These are phyloP conservation scores for Micractinium sp. DNA, from an alignment of 139 green algal species.

Conservation along the genomic window DNA sequence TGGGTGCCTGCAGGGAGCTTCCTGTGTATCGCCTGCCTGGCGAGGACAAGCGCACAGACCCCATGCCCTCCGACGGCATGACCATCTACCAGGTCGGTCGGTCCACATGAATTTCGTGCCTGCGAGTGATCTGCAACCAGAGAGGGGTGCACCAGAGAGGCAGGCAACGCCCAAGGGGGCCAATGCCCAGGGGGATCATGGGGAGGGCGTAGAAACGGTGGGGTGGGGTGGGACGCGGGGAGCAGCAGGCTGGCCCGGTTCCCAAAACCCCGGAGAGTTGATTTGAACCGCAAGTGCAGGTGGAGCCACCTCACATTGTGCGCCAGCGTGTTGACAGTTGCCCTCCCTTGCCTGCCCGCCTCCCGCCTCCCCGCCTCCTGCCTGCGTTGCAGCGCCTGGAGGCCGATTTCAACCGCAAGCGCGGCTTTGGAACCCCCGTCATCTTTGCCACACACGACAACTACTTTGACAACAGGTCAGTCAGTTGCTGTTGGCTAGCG, in stretches of 20 bases:
- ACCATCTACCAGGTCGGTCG: background rate
- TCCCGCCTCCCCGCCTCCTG: background rate
- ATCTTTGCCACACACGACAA: background rate
- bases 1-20: background rate
- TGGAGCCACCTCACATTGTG: no score
- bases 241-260: no score
- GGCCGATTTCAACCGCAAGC: background rate
- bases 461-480: background rate
- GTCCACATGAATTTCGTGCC: no score
- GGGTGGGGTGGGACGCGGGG: no score
- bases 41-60: slow-evolving; percentile 9
- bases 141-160: no score
- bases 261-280: no score
- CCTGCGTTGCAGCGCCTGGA: background rate
- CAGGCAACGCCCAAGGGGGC: no score
- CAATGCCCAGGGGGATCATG: no score
- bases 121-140: no score
- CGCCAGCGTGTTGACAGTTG: no score
- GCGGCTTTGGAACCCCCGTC: background rate
- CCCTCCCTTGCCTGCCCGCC: background rate
- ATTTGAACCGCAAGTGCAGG: no score
- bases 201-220: no score
- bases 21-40: background rate
- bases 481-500: background rate
- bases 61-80: background rate